Evolutionary conservation across 306 rosid genomes (phyloP).

Genomic region (Arachis stenosperma): DNA sequence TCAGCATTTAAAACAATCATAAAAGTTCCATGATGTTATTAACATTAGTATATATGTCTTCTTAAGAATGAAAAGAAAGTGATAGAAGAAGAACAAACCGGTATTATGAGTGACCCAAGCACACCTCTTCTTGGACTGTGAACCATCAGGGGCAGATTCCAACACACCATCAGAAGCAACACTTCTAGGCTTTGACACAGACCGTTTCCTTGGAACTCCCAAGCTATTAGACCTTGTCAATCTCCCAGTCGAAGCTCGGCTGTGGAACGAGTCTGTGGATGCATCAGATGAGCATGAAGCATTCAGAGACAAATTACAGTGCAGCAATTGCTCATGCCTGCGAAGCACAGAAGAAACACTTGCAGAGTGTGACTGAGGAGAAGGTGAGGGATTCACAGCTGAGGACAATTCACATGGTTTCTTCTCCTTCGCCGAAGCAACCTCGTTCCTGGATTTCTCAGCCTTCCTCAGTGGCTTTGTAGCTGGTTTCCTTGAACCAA

Average conservation of each 20-base stretch:
- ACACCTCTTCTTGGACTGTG: conserved; percentile 65
- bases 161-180: conserved; percentile 71
- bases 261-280: conserved; percentile 77
- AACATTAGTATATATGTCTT: conserved; percentile 13
- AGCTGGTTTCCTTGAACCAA: conserved; percentile 54
- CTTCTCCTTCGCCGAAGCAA: conserved; percentile 56
- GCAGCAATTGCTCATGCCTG: conserved; percentile 74
- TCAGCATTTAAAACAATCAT: conserved; percentile 1
- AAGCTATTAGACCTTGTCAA: conserved; percentile 62
- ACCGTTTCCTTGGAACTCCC: conserved; percentile 64
- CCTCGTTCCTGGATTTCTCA: conserved; percentile 53
- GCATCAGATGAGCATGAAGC: conserved; percentile 90
- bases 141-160: conserved; percentile 60
- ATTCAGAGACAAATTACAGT: conserved; percentile 65
- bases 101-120: conserved; percentile 82
- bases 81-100: conserved; percentile 54
- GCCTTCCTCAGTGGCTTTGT: conserved; percentile 62
- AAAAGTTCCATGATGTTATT: not conserved
- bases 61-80: conserved; percentile 2
- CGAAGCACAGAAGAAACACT: conserved; percentile 62
- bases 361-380: conserved; percentile 58
- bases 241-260: conserved; percentile 81
- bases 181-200: conserved; percentile 66
- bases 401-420: conserved; percentile 48
- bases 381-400: conserved; percentile 49